A percentile compares a stretch with the other conserved stretches of the same genome.
These are phyloP conservation scores for Podospora pseudoanserina DNA, from an alignment of 495 filamentous ascomycete species.

Conservation along the genomic window DNA sequence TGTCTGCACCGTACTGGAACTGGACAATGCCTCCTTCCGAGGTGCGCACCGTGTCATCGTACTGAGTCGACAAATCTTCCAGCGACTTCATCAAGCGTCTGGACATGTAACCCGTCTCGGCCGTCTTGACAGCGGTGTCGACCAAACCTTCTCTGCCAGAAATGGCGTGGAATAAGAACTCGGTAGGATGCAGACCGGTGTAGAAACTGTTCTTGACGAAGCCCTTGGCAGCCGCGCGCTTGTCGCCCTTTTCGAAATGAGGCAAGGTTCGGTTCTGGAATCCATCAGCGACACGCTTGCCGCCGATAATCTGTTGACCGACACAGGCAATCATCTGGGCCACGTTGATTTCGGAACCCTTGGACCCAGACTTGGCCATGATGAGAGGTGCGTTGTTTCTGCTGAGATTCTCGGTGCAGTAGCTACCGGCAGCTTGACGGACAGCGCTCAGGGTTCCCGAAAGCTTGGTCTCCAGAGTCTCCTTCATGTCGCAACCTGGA, in stretches of 20 bases:
- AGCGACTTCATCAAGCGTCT: constrained; percentile 96
- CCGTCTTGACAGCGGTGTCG: constrained; percentile 99
- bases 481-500: constrained; percentile 82
- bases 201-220: constrained; percentile 98
- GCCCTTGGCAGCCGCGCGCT: constrained; percentile 87
- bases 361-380: constrained; percentile 96
- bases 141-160: constrained; percentile 97
- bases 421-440: constrained; percentile 82
- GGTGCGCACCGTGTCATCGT: constrained; percentile 92
- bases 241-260: constrained; percentile 90
- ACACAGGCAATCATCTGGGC: constrained; percentile 98
- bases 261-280: constrained; percentile 94
- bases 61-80: constrained; percentile 86
- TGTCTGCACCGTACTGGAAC: constrained; percentile 95
- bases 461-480: constrained; percentile 85
- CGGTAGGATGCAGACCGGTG: constrained; percentile 79
- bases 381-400: constrained; percentile 89
- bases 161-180: constrained; percentile 98
- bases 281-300: constrained; percentile 88
- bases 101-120: constrained; percentile 99
- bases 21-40: constrained; percentile 82
- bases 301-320: constrained; percentile 95
- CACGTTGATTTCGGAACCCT: constrained; percentile 94
- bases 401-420: constrained; percentile 85
- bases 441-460: constrained; percentile 90